Percentiles rank a stretch among this genome's conserved stretches.
phyloP scores from a whole-genome alignment of 768 basidiomycete genomes.

The Neoboletus brunneissimus region DNA sequence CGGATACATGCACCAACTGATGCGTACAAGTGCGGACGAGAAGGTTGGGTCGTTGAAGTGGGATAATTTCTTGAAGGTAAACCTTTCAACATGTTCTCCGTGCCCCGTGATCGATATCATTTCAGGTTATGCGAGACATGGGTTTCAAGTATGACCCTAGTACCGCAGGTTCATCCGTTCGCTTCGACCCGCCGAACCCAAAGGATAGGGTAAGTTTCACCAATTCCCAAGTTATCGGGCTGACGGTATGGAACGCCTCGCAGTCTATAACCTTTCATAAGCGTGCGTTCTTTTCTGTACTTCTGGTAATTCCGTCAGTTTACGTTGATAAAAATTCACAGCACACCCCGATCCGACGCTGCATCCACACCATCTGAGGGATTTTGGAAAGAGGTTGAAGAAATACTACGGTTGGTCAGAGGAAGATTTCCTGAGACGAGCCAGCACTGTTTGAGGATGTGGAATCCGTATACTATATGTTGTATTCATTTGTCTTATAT shows the following conservation, averaged over 20 bases:
- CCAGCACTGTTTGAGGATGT: slow-evolving; percentile 2
- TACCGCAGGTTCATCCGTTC: slow-evolving; percentile 79
- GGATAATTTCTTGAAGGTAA: slow-evolving; percentile 74
- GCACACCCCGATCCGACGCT: slow-evolving; percentile 76
- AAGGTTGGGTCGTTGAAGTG: slow-evolving; percentile 69
- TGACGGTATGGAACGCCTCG: not conserved
- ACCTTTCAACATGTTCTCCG: not conserved
- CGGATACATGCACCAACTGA: slow-evolving; percentile 60
- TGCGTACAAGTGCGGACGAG: slow-evolving; percentile 54
- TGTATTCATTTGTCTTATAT: not conserved
- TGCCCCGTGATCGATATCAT: not conserved
- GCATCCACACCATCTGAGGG: slow-evolving; percentile 45
- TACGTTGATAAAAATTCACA: slow-evolving; percentile 26
- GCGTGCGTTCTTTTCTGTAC: slow-evolving; percentile 40
- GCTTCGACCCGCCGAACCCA: slow-evolving; percentile 70
- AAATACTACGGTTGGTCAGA: slow-evolving; percentile 65
- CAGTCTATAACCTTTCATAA: slow-evolving; percentile 77
- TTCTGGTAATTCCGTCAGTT: not conserved
- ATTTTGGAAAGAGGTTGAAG: slow-evolving; percentile 58
- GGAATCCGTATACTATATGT: not conserved
- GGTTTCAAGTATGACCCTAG: slow-evolving; percentile 72
- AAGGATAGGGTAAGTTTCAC: slow-evolving; percentile 40
- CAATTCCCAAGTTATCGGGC: not conserved
- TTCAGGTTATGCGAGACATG: slow-evolving; percentile 73
- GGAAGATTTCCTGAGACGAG: slow-evolving; percentile 37